Evolutionary conservation across 805 yeast genomes (phyloP).

Genomic region (Wickerhamomyces ciferrii): DNA sequence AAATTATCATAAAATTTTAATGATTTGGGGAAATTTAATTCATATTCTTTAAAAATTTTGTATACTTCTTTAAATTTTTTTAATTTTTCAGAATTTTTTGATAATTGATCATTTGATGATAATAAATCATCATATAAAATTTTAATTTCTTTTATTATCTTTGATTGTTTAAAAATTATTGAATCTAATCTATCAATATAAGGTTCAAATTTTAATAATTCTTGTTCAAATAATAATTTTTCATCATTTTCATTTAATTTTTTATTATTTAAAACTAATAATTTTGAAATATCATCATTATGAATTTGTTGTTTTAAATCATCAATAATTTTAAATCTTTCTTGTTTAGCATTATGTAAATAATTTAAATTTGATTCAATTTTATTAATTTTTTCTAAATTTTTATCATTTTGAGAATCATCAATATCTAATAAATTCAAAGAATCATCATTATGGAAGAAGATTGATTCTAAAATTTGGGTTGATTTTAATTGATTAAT

Average conservation of each 20-base stretch:
- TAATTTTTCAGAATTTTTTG: constrained; percentile 35
- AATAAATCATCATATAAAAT: constrained; percentile 40
- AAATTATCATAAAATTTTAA: constrained; percentile 52
- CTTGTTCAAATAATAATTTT: constrained; percentile 58
- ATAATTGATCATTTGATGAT: constrained; percentile 35
- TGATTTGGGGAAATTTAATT: constrained; percentile 58
- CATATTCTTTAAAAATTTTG: constrained; percentile 52
- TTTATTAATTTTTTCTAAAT: constrained; percentile 34
- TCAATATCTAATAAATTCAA: constrained; percentile 67
- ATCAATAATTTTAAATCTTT: constrained; percentile 52
- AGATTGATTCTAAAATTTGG: constrained; percentile 22
- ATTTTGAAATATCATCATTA: constrained; percentile 78
- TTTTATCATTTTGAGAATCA: constrained; percentile 31
- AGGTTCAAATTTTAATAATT: constrained; percentile 70
- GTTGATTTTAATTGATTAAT: constrained; percentile 41
- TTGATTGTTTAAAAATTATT: constrained; percentile 61
- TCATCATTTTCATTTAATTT: constrained; percentile 48
- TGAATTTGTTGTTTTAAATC: constrained; percentile 69
- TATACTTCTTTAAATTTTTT: constrained; percentile 43
- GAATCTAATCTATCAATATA: constrained; percentile 62
- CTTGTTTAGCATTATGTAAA: constrained; percentile 56
- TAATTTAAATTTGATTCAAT: constrained; percentile 57
- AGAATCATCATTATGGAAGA: constrained; percentile 21
- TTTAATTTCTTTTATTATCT: constrained; percentile 41
- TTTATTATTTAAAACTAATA: constrained; percentile 60